These are phyloP conservation scores for Ogataea corticis DNA, from an alignment of 805 yeast species.

Conservation along the genomic window DNA sequence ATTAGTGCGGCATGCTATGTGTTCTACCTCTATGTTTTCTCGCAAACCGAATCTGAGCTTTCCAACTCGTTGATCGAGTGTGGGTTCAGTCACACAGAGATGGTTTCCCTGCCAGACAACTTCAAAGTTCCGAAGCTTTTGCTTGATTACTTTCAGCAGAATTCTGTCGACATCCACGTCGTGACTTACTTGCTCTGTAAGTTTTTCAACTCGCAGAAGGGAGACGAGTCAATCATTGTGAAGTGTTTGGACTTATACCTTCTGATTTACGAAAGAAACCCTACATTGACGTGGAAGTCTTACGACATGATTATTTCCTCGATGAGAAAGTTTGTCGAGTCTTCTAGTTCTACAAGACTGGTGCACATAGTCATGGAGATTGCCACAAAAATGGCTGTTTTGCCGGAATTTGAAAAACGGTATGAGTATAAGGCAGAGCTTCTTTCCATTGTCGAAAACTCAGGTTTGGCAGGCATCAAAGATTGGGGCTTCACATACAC, in stretches of 20 bases:
- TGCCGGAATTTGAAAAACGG: slow-evolving; percentile 32
- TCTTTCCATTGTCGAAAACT: slow-evolving; percentile 21
- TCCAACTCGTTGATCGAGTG: slow-evolving; percentile 33
- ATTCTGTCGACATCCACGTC: slow-evolving; percentile 16
- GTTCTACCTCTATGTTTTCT: slow-evolving; percentile 34
- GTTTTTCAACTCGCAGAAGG: slow-evolving; percentile 24
- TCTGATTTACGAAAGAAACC: slow-evolving; percentile 12
- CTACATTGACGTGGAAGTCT: slow-evolving; percentile 20
- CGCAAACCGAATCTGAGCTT: slow-evolving; percentile 40
- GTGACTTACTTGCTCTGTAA: slow-evolving; percentile 16
- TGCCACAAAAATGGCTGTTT: slow-evolving; percentile 29
- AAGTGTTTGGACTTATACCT: slow-evolving; percentile 27
- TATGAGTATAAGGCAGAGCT: slow-evolving; percentile 23
- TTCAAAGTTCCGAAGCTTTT: slow-evolving; percentile 39
- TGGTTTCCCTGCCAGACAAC: slow-evolving; percentile 33
- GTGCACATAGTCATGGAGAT: slow-evolving; percentile 27
- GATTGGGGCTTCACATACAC: slow-evolving; percentile 16
- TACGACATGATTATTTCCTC: slow-evolving; percentile 20
- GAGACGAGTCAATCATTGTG: slow-evolving; percentile 25
- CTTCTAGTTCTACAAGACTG: slow-evolving; percentile 25
- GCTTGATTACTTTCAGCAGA: slow-evolving; percentile 8
- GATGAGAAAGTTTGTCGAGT: slow-evolving; percentile 25
- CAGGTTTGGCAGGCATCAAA: slow-evolving; percentile 25
- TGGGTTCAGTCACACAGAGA: slow-evolving; percentile 35
- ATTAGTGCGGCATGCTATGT: slow-evolving; percentile 34